phyloP scores from a whole-genome alignment of 495 filamentous ascomycete genomes.

The Jackrogersella multiformis region DNA sequence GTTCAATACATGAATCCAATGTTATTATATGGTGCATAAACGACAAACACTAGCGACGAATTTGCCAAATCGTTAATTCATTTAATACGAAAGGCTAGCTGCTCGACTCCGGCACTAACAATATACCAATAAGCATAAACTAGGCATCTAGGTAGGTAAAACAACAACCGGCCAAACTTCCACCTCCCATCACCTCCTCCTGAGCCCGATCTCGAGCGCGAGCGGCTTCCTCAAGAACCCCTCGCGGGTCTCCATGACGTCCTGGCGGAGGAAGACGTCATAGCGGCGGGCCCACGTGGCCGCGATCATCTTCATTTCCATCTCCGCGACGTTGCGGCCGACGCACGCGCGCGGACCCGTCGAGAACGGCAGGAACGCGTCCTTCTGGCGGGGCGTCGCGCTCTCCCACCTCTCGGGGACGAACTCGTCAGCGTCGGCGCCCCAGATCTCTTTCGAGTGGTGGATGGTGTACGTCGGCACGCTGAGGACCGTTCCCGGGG shows the following conservation, averaged over 20 bases:
- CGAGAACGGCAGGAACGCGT: constrained; percentile 85
- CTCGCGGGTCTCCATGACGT: constrained; percentile 79
- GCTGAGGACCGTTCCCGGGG: constrained; percentile 77
- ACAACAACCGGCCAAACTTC: too few relatives aligned
- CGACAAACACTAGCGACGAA: too few relatives aligned
- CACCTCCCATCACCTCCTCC: constrained; percentile 12
- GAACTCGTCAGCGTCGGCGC: constrained; percentile 79
- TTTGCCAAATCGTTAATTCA: too few relatives aligned
- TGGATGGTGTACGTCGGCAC: constrained; percentile 92
- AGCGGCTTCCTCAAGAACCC: constrained; percentile 92
- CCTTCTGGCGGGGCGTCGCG: constrained; percentile 72
- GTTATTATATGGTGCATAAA: too few relatives aligned
- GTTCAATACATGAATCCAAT: too few relatives aligned
- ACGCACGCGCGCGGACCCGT: constrained; percentile 70
- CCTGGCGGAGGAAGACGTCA: constrained; percentile 76
- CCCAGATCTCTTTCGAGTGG: constrained; percentile 85
- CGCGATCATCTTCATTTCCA: constrained; percentile 87
- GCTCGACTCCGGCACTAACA: too few relatives aligned
- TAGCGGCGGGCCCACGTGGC: constrained; percentile 79
- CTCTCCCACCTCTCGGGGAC: constrained; percentile 78
- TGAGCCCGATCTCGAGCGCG: constrained; percentile 74
- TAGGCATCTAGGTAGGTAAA: too few relatives aligned
- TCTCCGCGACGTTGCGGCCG: constrained; percentile 74
- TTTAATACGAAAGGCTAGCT: too few relatives aligned
- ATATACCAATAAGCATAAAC: too few relatives aligned